Base-by-base conservation (phyloP, 2,329 filamentous ascomycete genomes). In the Chrysoporthe puriensis region DNA sequence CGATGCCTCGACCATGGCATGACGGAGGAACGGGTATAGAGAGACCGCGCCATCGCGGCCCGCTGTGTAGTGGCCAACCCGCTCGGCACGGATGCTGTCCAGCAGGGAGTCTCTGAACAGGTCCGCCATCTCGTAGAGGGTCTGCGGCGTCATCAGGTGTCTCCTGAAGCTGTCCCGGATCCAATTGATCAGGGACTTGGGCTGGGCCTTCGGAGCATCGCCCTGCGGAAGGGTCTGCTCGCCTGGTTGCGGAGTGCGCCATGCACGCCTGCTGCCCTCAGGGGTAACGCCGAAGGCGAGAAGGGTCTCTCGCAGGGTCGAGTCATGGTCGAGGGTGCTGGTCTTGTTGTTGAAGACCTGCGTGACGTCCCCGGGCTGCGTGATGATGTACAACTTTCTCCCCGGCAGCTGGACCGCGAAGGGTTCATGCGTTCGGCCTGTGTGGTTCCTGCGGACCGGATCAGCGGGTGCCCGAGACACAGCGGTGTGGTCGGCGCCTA, bases 371-470 rank as follows among this genome's bases (percentile, higher is more conserved):
- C 16, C 48, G 11, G 62, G 62, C 16, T 5, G 32, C 7, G 62
- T 63, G 48, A 63, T 44, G 50, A 63, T 44, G 50, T 57, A 56
- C 36, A 63, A 42, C 26, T 63, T 54, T 26, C 50, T 44, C 36
- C 62, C 62, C 18, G 50, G 40, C n/a, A 63, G 62, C 52, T 63
- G 62, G 8, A 63, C 16, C n/a, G 62, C 32, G 32, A 63, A 54
- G 16, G 62, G 62, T n/a, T 54, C 48, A 32, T 43, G 48, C 11
- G 48, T 63, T 9, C 50, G 62, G 34, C 18, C 32, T 36, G 36
- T 54, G 62, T 54, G 26, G 36, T 42, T 63, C 32, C 62, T 63
- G 36, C n/a, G 9, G 14, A 43, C n/a, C n/a, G 16, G 32, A 21
- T 52, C 16, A 52, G 32, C 16, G 11, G 46, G 59, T 11, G 18